Conservation (phyloP, 2,329 filamentous ascomycete species). For the Hirsutella thompsonii region DNA sequence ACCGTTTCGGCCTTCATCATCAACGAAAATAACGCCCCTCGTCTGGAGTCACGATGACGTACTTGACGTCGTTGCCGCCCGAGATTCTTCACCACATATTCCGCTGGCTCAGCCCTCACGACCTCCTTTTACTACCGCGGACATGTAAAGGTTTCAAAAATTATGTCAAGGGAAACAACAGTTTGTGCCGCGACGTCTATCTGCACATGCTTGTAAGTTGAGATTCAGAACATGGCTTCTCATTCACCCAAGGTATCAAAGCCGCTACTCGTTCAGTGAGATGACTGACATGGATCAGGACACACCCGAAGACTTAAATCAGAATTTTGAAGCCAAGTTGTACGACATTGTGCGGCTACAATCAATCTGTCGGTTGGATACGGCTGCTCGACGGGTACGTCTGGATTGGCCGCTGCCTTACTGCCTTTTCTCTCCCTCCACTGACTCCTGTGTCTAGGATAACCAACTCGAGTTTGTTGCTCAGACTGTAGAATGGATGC, state of each 20-base stretch:
- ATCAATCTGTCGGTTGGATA: slow-evolving; percentile 23
- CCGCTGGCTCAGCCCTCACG: slow-evolving; percentile 37
- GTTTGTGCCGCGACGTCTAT: slow-evolving; percentile 52
- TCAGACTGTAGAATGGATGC: slow-evolving; percentile 28
- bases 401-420: not conserved
- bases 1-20: no score
- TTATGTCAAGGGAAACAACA: slow-evolving; percentile 42
- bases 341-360: slow-evolving; percentile 30
- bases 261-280: not conserved
- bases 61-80: slow-evolving; percentile 30
- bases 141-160: slow-evolving; percentile 39
- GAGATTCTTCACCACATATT: slow-evolving; percentile 54
- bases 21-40: not conserved
- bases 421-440: no score
- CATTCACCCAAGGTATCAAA: no score
- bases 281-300: slow-evolving; percentile 12
- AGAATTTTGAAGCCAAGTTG: slow-evolving; percentile 31
- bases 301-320: slow-evolving; percentile 16
- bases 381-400: slow-evolving; percentile 26
- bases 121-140: slow-evolving; percentile 37
- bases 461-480: slow-evolving; percentile 35
- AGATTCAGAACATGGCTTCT: no score
- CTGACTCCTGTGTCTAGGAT: slow-evolving; percentile 14
- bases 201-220: slow-evolving; percentile 37
- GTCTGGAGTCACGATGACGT: slow-evolving; percentile 2